phyloP scores from a whole-genome alignment of 2,329 filamentous ascomycete species.

The Nakataea oryzae region DNA sequence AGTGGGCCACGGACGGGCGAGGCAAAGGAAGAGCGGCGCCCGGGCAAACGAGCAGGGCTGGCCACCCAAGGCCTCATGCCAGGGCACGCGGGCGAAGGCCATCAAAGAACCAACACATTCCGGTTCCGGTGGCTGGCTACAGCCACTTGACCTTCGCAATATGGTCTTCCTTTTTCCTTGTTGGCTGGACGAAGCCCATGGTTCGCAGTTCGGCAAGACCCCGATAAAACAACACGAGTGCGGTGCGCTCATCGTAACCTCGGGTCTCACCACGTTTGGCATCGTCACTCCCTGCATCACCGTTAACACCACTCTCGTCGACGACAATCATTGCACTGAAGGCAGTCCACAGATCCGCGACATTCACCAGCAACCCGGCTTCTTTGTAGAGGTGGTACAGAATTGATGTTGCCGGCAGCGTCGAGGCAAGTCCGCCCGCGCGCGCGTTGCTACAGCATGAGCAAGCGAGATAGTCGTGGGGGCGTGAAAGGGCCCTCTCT shows the following conservation, averaged over 20 bases:
- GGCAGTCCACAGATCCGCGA: slow-evolving; percentile 69
- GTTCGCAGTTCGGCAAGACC: slow-evolving; percentile 75
- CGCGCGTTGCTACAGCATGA: slow-evolving; percentile 50
- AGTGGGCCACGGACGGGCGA: neutral
- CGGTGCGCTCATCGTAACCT: slow-evolving; percentile 30
- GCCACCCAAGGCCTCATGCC: neutral
- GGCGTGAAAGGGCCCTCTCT: slow-evolving; percentile 60
- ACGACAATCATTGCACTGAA: slow-evolving; percentile 54
- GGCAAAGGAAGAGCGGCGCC: neutral
- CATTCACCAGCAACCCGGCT: slow-evolving; percentile 66
- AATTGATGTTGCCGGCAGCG: slow-evolving; percentile 60
- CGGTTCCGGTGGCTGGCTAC: slow-evolving; percentile 14
- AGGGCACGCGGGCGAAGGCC: neutral
- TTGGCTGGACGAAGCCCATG: slow-evolving; percentile 80
- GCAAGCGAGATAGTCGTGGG: slow-evolving; percentile 70
- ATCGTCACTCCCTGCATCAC: slow-evolving; percentile 28
- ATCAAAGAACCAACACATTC: neutral
- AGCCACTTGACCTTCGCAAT: slow-evolving; percentile 83
- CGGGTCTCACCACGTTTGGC: slow-evolving; percentile 9
- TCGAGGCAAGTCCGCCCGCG: slow-evolving; percentile 41
- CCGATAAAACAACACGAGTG: slow-evolving; percentile 71
- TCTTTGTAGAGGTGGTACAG: slow-evolving; percentile 74
- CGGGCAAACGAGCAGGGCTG: neutral
- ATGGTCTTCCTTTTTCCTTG: slow-evolving; percentile 86
- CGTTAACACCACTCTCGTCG: slow-evolving; percentile 26